Conservation (phyloP, 2,329 filamentous ascomycete genomes). For the Metarhizium sp. region DNA sequence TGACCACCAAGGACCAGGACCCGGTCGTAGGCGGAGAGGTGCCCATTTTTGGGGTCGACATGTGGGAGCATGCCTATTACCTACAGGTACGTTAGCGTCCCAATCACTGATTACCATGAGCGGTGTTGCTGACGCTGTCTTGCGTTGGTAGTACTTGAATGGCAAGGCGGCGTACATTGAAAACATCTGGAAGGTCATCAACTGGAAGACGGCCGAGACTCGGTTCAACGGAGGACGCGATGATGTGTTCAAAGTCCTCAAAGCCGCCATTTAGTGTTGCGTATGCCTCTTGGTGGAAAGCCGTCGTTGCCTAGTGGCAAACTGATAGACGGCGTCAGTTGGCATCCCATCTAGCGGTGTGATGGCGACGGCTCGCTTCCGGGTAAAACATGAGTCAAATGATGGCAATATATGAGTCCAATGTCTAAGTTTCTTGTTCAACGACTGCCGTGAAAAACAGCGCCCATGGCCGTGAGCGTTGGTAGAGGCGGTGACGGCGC, state of each 20-base stretch:
- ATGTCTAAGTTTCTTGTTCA: neutral
- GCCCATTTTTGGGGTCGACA: slow-evolving; percentile 73
- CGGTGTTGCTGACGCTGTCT: slow-evolving; percentile 3
- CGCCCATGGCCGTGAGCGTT: neutral
- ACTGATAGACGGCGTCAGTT: too few species aligned
- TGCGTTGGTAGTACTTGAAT: slow-evolving; percentile 54
- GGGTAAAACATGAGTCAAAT: neutral
- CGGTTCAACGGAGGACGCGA: slow-evolving; percentile 44
- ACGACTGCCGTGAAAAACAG: neutral
- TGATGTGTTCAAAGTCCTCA: slow-evolving; percentile 35
- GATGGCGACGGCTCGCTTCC: neutral
- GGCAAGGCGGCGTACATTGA: slow-evolving; percentile 66
- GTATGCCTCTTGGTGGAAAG: too few species aligned
- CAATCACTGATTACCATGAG: neutral
- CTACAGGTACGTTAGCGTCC: slow-evolving; percentile 45
- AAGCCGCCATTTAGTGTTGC: slow-evolving; percentile 26
- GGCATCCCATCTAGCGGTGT: neutral
- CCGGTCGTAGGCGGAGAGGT: slow-evolving; percentile 54
- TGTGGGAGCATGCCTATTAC: slow-evolving; percentile 94
- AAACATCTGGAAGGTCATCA: slow-evolving; percentile 70
- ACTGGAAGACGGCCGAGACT: slow-evolving; percentile 62
- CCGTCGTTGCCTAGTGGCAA: too few species aligned
- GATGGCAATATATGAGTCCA: neutral
- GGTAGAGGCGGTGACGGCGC: neutral
- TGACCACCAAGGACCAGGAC: slow-evolving; percentile 83